Evolutionary conservation across 495 filamentous ascomycete genomes (phyloP).

Genomic region (Margaritispora aquatica): DNA sequence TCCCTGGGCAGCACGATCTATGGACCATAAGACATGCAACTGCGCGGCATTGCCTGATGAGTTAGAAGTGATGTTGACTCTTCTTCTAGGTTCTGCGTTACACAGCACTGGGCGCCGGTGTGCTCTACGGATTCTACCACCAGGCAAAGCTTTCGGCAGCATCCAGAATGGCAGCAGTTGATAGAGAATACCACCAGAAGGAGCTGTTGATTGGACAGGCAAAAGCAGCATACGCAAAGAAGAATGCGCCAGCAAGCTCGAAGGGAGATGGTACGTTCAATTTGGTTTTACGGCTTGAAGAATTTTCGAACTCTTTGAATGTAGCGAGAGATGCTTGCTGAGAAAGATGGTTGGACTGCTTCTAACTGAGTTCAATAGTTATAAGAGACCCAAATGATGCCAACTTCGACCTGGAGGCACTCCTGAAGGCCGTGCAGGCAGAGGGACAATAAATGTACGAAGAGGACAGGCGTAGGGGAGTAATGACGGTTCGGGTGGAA

Average conservation of each 20-base stretch:
- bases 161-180: slow-evolving; percentile 56
- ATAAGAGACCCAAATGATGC: slow-evolving; percentile 77
- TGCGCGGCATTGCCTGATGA: background rate
- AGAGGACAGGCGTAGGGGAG: background rate
- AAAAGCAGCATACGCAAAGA: slow-evolving; percentile 82
- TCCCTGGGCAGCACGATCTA: background rate
- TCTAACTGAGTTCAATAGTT: slow-evolving; percentile 41
- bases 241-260: slow-evolving; percentile 40
- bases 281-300: background rate
- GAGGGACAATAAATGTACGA: slow-evolving; percentile 35
- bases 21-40: slow-evolving; percentile 3
- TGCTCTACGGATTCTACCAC: slow-evolving; percentile 90
- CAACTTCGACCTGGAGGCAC: slow-evolving; percentile 87
- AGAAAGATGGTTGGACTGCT: background rate
- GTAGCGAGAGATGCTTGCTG: background rate
- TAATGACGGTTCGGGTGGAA: slow-evolving; percentile 18
- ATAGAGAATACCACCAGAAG: slow-evolving; percentile 83
- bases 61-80: background rate
- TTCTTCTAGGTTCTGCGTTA: slow-evolving; percentile 81
- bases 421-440: slow-evolving; percentile 58
- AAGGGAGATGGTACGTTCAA: slow-evolving; percentile 26
- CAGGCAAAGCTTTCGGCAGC: slow-evolving; percentile 66
- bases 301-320: background rate
- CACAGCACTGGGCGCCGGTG: slow-evolving; percentile 76
- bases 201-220: slow-evolving; percentile 81